These are phyloP conservation scores for Tricholomella constricta DNA, from an alignment of 768 basidiomycete species.

Conservation along the genomic window DNA sequence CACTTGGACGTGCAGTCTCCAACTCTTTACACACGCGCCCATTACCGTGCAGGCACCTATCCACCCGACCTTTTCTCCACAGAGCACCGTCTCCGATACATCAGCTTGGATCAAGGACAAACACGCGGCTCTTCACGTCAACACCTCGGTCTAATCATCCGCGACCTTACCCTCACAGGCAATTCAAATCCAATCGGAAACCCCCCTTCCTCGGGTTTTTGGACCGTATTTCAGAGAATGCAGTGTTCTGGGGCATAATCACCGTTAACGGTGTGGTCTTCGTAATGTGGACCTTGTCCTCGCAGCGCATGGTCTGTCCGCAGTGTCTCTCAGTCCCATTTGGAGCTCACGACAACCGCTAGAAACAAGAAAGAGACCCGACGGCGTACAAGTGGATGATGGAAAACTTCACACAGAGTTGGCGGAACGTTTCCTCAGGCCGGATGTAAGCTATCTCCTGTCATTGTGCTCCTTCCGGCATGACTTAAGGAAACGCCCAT, in stretches of 20 bases:
- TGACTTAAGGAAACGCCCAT: not conserved
- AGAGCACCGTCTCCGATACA: not conserved
- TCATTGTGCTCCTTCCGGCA: too few species aligned
- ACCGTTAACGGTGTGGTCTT: conserved; percentile 66
- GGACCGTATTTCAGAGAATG: conserved; percentile 52
- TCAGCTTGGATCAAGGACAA: not conserved
- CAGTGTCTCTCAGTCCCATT: not conserved
- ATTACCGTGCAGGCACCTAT: conserved; percentile 10
- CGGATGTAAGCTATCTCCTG: conserved; percentile 49
- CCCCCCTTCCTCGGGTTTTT: conserved; percentile 38
- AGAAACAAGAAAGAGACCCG: conserved; percentile 43
- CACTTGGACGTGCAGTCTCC: conserved; percentile 3
- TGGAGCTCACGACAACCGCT: conserved; percentile 5
- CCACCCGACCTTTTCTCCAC: not conserved
- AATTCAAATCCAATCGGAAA: not conserved
- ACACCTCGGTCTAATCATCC: conserved; percentile 2
- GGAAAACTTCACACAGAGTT: conserved; percentile 64
- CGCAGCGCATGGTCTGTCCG: conserved; percentile 34
- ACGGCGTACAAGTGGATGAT: conserved; percentile 49
- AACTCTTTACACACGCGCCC: not conserved
- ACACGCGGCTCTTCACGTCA: conserved; percentile 15
- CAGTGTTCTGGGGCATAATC: conserved; percentile 65
- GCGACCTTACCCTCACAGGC: conserved; percentile 20
- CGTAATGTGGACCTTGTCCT: conserved; percentile 53
- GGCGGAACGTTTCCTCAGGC: conserved; percentile 62